A percentile compares a stretch with the other conserved stretches of the same genome.
These are phyloP conservation scores for Shiraia sp. DNA, from an alignment of 2,329 filamentous ascomycete species.

Conservation along the genomic window DNA sequence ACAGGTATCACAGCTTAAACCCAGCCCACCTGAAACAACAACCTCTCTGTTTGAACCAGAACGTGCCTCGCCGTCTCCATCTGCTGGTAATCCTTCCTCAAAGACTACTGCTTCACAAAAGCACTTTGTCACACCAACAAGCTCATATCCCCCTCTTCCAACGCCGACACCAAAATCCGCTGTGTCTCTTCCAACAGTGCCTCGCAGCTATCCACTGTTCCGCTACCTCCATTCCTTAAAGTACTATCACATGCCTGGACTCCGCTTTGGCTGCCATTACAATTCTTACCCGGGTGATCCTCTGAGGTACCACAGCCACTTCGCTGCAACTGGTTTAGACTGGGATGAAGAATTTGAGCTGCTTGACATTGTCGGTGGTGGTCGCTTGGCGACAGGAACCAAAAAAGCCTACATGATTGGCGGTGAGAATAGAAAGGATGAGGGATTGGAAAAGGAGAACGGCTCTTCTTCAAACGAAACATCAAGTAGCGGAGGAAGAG, in stretches of 20 bases:
- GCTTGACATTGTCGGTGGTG: conserved; percentile 82
- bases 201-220: conserved; percentile 71
- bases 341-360: conserved; percentile 88
- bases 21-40: conserved; percentile 2
- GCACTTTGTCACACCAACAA: conserved; percentile 50
- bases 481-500: conserved; percentile 36
- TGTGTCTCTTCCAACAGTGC: conserved; percentile 40
- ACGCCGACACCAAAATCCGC: conserved; percentile 14
- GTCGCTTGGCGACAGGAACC: conserved; percentile 86
- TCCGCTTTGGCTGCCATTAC: conserved; percentile 93
- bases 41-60: conserved; percentile 31
- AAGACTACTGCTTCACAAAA: conserved; percentile 24
- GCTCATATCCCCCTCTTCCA: conserved; percentile 47
- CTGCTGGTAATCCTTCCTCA: conserved; percentile 7
- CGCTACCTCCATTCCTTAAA: conserved; percentile 75
- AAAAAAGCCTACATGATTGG: conserved; percentile 95
- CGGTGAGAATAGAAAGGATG: conserved; percentile 53
- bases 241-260: conserved; percentile 87
- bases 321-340: conserved; percentile 78
- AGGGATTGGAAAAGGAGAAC: background rate
- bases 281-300: conserved; percentile 95
- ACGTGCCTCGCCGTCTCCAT: conserved; percentile 11
- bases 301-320: conserved; percentile 92
- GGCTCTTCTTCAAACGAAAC: conserved; percentile 8
- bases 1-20: conserved; percentile 1